Percentiles rank a stretch among this genome's conserved stretches.
Evolutionary conservation across 345 rosid genomes (phyloP).

Genomic region (Arabidopsis suecica): DNA sequence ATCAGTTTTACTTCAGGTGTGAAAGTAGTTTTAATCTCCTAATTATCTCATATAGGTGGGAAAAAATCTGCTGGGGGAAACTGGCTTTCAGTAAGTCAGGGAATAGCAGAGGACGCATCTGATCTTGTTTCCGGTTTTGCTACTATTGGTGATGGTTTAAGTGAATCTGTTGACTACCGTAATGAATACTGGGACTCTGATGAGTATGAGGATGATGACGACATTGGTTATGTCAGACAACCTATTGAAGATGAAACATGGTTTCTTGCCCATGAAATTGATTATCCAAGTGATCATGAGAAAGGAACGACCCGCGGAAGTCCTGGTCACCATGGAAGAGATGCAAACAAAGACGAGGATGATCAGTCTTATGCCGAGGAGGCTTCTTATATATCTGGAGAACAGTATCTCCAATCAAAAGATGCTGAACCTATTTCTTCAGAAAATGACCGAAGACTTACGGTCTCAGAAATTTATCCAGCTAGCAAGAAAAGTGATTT

Average conservation of each 20-base stretch:
- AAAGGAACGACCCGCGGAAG: conserved; percentile 85
- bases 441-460: conserved; percentile 78
- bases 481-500: conserved; percentile 66
- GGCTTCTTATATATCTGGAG: conserved; percentile 95
- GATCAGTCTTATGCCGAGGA: conserved; percentile 95
- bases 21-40: conserved; percentile 21
- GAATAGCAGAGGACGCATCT: conserved; percentile 53
- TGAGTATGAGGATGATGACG: conserved; percentile 97
- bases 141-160: conserved; percentile 92
- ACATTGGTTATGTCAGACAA: conserved; percentile 96
- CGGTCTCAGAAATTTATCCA: conserved; percentile 68
- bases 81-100: conserved; percentile 98
- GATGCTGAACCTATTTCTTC: conserved; percentile 66
- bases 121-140: conserved; percentile 99
- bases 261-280: conserved; percentile 99
- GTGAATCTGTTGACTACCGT: conserved; percentile 89
- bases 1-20: conserved; percentile 20
- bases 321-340: conserved; percentile 78
- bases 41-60: conserved; percentile 57
- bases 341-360: conserved; percentile 79
- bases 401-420: conserved; percentile 72
- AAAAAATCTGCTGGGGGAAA: conserved; percentile 84
- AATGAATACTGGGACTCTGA: conserved; percentile 99
- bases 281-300: conserved; percentile 98
- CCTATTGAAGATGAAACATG: conserved; percentile 98